Evolutionary conservation across 169 alveolate species (phyloP).

Genomic region (Eimeria sp.): DNA sequence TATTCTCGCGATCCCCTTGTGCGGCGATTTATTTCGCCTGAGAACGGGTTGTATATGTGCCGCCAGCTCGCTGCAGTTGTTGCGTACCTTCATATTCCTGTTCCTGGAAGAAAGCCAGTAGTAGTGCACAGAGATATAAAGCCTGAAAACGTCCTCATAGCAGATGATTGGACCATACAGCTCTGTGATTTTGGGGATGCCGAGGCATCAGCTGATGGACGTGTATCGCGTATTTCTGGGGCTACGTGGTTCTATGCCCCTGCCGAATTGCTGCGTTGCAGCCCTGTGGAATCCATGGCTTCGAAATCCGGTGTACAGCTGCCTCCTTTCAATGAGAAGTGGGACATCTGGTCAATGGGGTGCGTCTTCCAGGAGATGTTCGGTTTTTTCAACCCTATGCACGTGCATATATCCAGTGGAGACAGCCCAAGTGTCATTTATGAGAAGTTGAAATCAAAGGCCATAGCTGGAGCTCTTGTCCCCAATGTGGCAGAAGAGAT

Average conservation of each 20-base stretch:
- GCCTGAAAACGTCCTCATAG: conserved; percentile 89
- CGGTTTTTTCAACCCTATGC: conserved; percentile 84
- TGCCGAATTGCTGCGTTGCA: conserved; percentile 90
- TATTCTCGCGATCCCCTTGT: conserved; percentile 84
- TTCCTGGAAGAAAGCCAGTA: conserved; percentile 85
- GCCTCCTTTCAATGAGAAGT: conserved; percentile 86
- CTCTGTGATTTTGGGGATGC: conserved; percentile 92
- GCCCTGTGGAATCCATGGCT: conserved; percentile 85
- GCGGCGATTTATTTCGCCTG: conserved; percentile 70
- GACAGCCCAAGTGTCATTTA: conserved; percentile 65
- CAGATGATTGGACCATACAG: conserved; percentile 86
- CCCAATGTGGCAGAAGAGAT: conserved; percentile 70
- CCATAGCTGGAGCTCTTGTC: conserved; percentile 72
- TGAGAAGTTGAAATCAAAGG: conserved; percentile 80
- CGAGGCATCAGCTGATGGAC: conserved; percentile 91
- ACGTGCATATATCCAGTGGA: conserved; percentile 45
- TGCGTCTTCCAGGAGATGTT: conserved; percentile 91
- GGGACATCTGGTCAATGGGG: conserved; percentile 91
- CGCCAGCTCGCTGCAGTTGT: conserved; percentile 92
- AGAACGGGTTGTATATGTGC: conserved; percentile 90
- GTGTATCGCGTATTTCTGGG: conserved; percentile 91
- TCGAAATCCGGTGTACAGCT: background rate
- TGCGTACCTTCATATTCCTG: conserved; percentile 91
- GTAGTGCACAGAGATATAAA: conserved; percentile 91
- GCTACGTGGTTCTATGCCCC: conserved; percentile 97